These are phyloP conservation scores for Fomitopsis serialis DNA, from an alignment of 768 basidiomycete genomes.

Conservation along the genomic window DNA sequence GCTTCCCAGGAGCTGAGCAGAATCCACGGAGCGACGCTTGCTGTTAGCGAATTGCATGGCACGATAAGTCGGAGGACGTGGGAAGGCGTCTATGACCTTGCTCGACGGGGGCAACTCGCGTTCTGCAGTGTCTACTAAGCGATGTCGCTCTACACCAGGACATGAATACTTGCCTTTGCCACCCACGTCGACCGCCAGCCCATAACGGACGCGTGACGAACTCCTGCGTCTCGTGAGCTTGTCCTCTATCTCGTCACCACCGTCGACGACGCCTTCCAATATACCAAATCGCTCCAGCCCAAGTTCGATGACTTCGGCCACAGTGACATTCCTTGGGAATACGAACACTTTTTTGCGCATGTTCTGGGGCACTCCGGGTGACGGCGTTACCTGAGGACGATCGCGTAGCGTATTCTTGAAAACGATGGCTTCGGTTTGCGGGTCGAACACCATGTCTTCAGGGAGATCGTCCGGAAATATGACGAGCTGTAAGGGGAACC, in stretches of 20 bases:
- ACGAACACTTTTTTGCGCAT: conserved; percentile 80
- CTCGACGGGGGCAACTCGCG: conserved; percentile 73
- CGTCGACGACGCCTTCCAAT: conserved; percentile 94
- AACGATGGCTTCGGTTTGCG: conserved; percentile 89
- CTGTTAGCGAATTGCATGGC: conserved; percentile 52
- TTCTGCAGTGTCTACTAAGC: conserved; percentile 40
- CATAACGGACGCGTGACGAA: conserved; percentile 74
- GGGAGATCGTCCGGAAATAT: conserved; percentile 91
- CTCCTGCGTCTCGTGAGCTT: conserved; percentile 81
- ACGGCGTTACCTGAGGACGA: conserved; percentile 36
- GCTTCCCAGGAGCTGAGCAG: conserved; percentile 62
- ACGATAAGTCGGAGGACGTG: conserved; percentile 67
- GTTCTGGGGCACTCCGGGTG: conserved; percentile 51
- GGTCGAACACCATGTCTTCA: conserved; percentile 93
- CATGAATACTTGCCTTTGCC: conserved; percentile 54
- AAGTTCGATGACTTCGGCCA: conserved; percentile 93
- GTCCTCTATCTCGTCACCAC: conserved; percentile 97
- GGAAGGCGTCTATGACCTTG: conserved; percentile 80
- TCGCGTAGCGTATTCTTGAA: conserved; percentile 71
- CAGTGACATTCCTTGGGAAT: conserved; percentile 92
- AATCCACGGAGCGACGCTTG: conserved; percentile 87
- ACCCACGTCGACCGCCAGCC: conserved; percentile 52
- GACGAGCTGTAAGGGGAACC: conserved; percentile 82
- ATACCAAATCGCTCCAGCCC: conserved; percentile 94
- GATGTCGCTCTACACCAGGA: not conserved